Percentiles rank a stretch among this genome's conserved stretches.
Evolutionary conservation across 2,329 filamentous ascomycete species (phyloP).

Genomic region (Calonectria pteridis): DNA sequence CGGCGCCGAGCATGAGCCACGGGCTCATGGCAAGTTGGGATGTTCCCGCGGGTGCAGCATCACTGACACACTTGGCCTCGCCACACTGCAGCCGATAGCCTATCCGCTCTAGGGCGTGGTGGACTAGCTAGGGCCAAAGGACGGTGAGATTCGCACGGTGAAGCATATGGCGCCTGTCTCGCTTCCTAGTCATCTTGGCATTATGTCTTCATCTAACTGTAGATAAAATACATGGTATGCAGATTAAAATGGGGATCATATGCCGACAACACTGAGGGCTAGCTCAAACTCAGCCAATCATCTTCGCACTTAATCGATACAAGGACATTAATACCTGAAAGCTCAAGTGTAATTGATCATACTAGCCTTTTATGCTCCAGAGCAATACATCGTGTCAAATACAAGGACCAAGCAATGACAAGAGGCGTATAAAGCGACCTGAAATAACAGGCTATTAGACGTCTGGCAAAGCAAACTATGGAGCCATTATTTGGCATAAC

Average conservation of each 20-base stretch:
- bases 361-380: too few species aligned
- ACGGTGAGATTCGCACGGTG: neutral
- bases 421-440: neutral
- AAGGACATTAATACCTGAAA: neutral
- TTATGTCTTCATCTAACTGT: too few species aligned
- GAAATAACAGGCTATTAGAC: neutral
- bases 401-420: neutral
- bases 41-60: slow-evolving; percentile 16
- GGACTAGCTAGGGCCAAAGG: neutral
- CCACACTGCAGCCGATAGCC: slow-evolving; percentile 7
- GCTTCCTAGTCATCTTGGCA: neutral
- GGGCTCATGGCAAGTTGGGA: slow-evolving; percentile 1
- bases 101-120: neutral
- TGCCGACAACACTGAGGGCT: neutral
- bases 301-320: neutral
- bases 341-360: neutral
- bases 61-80: neutral
- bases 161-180: neutral
- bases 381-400: neutral
- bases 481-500: neutral
- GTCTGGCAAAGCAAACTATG: too few species aligned
- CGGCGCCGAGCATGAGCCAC: neutral
- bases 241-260: neutral
- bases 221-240: neutral
- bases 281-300: neutral